These are phyloP conservation scores for Dioscorea zingiberensis DNA, from an alignment of 106 monocot genomes.

Conservation along the genomic window DNA sequence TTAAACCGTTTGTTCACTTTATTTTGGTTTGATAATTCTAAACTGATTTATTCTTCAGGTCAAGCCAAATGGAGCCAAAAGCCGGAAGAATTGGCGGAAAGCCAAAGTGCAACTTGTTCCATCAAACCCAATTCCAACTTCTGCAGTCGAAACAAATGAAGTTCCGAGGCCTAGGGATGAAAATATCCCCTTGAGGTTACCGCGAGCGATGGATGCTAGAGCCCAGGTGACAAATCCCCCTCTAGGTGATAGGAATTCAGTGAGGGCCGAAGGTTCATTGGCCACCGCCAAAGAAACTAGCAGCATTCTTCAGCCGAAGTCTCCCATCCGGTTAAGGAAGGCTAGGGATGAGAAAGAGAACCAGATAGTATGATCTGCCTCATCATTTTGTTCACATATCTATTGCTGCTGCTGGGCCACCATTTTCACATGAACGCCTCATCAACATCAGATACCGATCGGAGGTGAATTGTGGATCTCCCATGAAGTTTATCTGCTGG, in stretches of 20 bases:
- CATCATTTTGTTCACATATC: too few species aligned
- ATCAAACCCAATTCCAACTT: not conserved
- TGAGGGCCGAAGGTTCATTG: conserved; percentile 20
- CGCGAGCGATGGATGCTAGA: conserved; percentile 54
- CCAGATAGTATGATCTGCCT: conserved; percentile 10
- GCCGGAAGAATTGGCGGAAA: conserved; percentile 79
- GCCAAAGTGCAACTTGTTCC: conserved; percentile 61
- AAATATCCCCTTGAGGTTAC: conserved; percentile 42
- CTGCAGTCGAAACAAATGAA: conserved; percentile 11
- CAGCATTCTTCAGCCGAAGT: conserved; percentile 12
- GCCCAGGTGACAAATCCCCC: conserved; percentile 23
- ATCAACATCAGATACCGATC: too few species aligned
- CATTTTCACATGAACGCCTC: too few species aligned
- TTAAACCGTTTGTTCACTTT: not conserved
- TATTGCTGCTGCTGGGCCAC: too few species aligned
- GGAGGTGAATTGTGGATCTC: too few species aligned
- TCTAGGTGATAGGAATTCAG: conserved; percentile 52
- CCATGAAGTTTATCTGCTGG: too few species aligned
- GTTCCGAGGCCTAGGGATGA: conserved; percentile 19
- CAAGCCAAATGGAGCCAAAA: conserved; percentile 30
- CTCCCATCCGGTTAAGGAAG: conserved; percentile 22
- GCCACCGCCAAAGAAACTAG: conserved; percentile 29
- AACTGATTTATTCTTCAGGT: conserved; percentile 20
- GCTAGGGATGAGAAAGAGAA: conserved; percentile 74
- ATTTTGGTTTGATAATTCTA: not conserved